These are phyloP conservation scores for Neofusicoccum parvum DNA, from an alignment of 2,329 filamentous ascomycete genomes.

Conservation along the genomic window DNA sequence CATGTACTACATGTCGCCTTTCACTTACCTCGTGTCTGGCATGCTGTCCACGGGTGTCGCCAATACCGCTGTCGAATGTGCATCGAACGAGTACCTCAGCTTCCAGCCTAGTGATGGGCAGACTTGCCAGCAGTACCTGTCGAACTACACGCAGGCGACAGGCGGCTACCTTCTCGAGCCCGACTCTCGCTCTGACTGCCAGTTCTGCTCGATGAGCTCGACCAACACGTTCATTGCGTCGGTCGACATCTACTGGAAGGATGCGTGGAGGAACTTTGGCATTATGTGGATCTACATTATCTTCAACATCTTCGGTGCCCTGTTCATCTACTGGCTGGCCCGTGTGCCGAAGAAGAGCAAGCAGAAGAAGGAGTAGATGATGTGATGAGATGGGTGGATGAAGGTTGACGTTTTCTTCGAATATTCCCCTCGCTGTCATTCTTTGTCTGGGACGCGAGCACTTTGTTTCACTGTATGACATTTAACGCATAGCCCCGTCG, in stretches of 20 bases:
- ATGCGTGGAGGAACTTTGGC: constrained; percentile 59
- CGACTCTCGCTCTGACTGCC: constrained; percentile 38
- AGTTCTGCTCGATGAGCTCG: constrained; percentile 44
- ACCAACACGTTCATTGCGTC: constrained; percentile 47
- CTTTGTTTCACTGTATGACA: not conserved
- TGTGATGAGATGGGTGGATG: not conserved
- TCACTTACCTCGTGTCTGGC: constrained; percentile 75
- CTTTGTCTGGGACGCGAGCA: not conserved
- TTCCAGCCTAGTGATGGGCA: constrained; percentile 61
- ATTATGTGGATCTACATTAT: constrained; percentile 55
- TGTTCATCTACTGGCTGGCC: constrained; percentile 56
- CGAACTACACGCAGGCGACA: constrained; percentile 29
- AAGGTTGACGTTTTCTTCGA: not conserved
- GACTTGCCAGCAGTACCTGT: constrained; percentile 62
- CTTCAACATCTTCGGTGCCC: constrained; percentile 52
- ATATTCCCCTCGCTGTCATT: not conserved
- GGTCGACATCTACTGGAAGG: constrained; percentile 46
- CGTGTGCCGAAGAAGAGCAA: constrained; percentile 53
- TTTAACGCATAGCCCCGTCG: not conserved
- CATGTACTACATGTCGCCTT: constrained; percentile 76
- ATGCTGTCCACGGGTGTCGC: constrained; percentile 70
- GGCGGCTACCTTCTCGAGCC: constrained; percentile 44
- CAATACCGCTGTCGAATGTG: constrained; percentile 64
- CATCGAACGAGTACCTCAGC: constrained; percentile 64
- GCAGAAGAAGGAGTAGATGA: constrained; percentile 18